phyloP scores from a whole-genome alignment of 176 grass and related monocot species.

The Chloris gayana region DNA sequence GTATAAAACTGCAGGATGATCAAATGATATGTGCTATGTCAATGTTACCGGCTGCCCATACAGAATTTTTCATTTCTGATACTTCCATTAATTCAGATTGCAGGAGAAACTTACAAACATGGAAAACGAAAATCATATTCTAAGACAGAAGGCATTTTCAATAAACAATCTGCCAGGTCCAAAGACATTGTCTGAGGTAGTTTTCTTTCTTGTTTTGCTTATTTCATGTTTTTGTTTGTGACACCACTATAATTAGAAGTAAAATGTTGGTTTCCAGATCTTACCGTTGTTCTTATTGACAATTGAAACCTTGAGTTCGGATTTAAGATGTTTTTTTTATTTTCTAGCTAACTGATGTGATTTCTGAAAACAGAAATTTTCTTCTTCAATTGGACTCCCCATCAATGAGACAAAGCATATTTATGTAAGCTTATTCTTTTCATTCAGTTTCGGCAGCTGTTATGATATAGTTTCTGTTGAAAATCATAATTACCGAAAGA shows the following conservation, averaged over 20 bases:
- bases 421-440: conserved; percentile 72
- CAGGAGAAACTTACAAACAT: conserved; percentile 79
- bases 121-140: conserved; percentile 91
- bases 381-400: conserved; percentile 55
- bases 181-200: conserved; percentile 74
- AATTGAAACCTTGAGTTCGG: conserved; percentile 3
- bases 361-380: conserved; percentile 64
- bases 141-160: conserved; percentile 76
- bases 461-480: conserved; percentile 24
- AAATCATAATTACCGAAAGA: conserved; percentile 8
- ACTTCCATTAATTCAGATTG: conserved; percentile 60
- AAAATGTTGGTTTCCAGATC: neutral
- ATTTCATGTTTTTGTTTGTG: conserved; percentile 20
- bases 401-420: conserved; percentile 51
- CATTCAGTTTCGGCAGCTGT: conserved; percentile 21
- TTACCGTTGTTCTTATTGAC: neutral
- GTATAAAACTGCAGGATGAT: conserved; percentile 15
- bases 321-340: neutral
- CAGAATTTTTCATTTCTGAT: conserved; percentile 27
- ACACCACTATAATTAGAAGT: neutral
- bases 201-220: conserved; percentile 34
- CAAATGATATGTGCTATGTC: neutral
- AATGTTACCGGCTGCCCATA: conserved; percentile 3
- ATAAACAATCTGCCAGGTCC: conserved; percentile 47
- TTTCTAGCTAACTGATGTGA: conserved; percentile 33